phyloP scores from a whole-genome alignment of 495 filamentous ascomycete genomes.

The Articulospora tetracladia region DNA sequence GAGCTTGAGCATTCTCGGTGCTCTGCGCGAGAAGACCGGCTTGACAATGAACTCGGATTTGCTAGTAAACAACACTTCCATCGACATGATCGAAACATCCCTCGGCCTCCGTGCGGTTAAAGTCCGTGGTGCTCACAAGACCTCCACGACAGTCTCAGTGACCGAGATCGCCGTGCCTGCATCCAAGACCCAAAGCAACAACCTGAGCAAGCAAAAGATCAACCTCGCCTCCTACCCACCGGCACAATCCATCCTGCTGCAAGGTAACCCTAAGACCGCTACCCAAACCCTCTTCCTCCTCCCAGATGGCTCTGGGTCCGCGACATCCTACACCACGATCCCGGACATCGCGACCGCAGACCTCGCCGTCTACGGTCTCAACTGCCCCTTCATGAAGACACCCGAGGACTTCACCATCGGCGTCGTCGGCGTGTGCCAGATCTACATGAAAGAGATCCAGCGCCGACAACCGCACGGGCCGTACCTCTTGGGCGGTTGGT shows the following conservation, averaged over 20 bases:
- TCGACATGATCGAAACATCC: conserved; percentile 26
- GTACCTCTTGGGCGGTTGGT: conserved; percentile 74
- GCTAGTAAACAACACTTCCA: conserved; percentile 37
- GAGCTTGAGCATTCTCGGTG: conserved; percentile 50
- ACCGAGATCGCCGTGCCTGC: not conserved
- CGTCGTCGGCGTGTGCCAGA: conserved; percentile 48
- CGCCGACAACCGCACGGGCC: conserved; percentile 61
- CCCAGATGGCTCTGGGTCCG: conserved; percentile 72
- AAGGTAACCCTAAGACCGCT: conserved; percentile 57
- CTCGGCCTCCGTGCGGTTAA: conserved; percentile 30
- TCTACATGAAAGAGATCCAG: conserved; percentile 60
- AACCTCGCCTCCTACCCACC: conserved; percentile 9
- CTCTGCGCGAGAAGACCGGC: conserved; percentile 54
- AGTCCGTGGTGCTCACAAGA: conserved; percentile 19
- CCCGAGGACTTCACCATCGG: conserved; percentile 52
- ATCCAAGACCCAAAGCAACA: not conserved
- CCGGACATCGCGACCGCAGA: conserved; percentile 38
- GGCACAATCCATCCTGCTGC: conserved; percentile 51
- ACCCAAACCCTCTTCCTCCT: conserved; percentile 63
- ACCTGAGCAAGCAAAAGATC: not conserved
- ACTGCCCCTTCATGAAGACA: conserved; percentile 59
- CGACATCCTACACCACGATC: conserved; percentile 57
- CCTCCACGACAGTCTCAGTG: conserved; percentile 25
- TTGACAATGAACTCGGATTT: conserved; percentile 43
- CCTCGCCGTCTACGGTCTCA: conserved; percentile 59